Evolutionary conservation across 106 monocot species (phyloP), one percentile per base, ranked within the genome.

Genomic region (Hemerocallis citrina): DNA sequence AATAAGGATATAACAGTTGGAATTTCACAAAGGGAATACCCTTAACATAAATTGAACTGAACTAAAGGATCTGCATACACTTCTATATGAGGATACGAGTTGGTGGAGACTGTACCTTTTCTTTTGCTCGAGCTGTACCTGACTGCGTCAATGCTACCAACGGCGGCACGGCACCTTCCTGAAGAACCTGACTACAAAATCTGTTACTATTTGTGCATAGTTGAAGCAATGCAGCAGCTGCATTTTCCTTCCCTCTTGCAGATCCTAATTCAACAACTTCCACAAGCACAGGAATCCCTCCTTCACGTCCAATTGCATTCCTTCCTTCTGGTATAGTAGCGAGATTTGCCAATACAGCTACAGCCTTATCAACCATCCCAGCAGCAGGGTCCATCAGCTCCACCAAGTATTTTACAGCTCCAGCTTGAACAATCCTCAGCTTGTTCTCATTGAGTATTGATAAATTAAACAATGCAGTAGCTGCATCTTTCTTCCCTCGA

Each of bases 351-450:
- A 96, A 66, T 62, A 88, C 96, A 41, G 87, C 91, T 27, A 96
- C 91, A 37, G 96, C 96, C 59, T 87, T 96, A 48, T 96, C 96
- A 51, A 96, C 91, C 90, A 96, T 96, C 32, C 96, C 96, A 64
- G 81, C 86, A 13, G 90, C 86, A 33, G 96, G 96, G 54, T 96
- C 91, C 96, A 96, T 91, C 63, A 96, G 66, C 24, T 91, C 96
- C 20, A 87, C 91, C 25, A 96, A 74, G 74, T 91, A 76, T 57
- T 51, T 91, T 16, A 96, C 87, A n/a, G 87, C 96, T 35, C 90
- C 96, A 44, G 91, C 96, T 46, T 91, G 84, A 31, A 96, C 91
- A 52, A 96, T 96, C 25, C 86, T 72, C 4, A 61, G 59, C 70
- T 91, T 96, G 64, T 96, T 91, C 54, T 96, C 96, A 63, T 84